Conservation (phyloP, 345 rosid species). For the Garcia nutans region DNA sequence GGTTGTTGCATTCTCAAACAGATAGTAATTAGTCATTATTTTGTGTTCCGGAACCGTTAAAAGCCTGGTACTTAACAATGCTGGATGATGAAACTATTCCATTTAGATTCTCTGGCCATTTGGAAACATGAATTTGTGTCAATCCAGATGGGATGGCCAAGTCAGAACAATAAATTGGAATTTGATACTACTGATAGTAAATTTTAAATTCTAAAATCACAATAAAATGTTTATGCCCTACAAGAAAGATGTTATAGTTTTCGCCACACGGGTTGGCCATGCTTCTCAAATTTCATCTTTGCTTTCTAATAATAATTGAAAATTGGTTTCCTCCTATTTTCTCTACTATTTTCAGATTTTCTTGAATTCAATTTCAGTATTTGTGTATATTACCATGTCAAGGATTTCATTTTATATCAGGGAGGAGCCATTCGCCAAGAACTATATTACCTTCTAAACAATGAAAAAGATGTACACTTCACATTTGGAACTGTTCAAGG, state of each 20-base stretch:
- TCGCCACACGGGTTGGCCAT: neutral
- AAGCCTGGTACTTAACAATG: neutral
- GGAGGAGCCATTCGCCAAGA: slow-evolving; percentile 84
- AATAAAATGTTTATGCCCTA: too few species aligned
- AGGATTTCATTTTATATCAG: slow-evolving; percentile 30
- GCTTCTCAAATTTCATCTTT: neutral
- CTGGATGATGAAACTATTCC: neutral
- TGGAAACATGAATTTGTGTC: neutral
- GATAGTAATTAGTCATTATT: neutral
- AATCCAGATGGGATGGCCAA: neutral
- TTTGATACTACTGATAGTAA: neutral
- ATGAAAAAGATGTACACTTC: slow-evolving; percentile 85
- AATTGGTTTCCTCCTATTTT: neutral
- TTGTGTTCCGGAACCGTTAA: neutral
- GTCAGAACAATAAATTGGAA: neutral
- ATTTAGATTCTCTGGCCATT: neutral
- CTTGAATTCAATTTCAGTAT: neutral
- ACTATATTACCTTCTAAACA: slow-evolving; percentile 79
- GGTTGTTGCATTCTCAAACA: neutral
- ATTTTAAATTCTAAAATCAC: neutral
- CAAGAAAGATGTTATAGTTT: neutral
- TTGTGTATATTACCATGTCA: neutral
- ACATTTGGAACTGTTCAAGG: slow-evolving; percentile 67
- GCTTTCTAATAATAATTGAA: too few species aligned
- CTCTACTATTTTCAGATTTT: neutral